Evolutionary conservation across 2,329 filamentous ascomycete species (phyloP).

Genomic region (Botrytis cinerea): DNA sequence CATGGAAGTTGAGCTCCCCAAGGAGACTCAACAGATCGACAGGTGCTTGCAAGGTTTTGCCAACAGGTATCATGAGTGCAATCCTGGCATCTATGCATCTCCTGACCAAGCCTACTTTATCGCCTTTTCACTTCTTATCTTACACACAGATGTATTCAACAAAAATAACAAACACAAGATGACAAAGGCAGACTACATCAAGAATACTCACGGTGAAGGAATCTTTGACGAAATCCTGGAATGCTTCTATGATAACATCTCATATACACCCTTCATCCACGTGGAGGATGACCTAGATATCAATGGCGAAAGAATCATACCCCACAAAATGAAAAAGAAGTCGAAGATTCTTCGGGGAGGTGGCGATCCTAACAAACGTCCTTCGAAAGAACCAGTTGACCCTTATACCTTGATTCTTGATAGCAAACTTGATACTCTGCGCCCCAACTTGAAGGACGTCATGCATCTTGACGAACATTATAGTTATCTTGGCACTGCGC

Average conservation of each 20-base stretch:
- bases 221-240: slow-evolving; percentile 92
- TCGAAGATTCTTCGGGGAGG: slow-evolving; percentile 64
- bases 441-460: slow-evolving; percentile 86
- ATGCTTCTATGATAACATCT: slow-evolving; percentile 98
- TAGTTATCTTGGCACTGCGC: slow-evolving; percentile 76
- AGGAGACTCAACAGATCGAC: slow-evolving; percentile 98
- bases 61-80: slow-evolving; percentile 96
- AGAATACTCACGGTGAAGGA: slow-evolving; percentile 88
- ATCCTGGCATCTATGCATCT: slow-evolving; percentile 88
- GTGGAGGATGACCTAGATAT: slow-evolving; percentile 89
- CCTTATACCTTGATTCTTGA: slow-evolving; percentile 95
- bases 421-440: slow-evolving; percentile 76
- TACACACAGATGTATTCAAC: slow-evolving; percentile 99
- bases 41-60: slow-evolving; percentile 91
- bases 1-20: slow-evolving; percentile 94
- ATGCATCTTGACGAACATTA: slow-evolving; percentile 93
- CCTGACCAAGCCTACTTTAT: slow-evolving; percentile 98
- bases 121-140: slow-evolving; percentile 91
- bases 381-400: slow-evolving; percentile 82
- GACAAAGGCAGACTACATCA: slow-evolving; percentile 93
- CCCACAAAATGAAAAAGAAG: slow-evolving; percentile 71
- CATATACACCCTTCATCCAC: slow-evolving; percentile 97
- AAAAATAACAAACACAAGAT: slow-evolving; percentile 99
- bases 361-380: slow-evolving; percentile 63
- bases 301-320: slow-evolving; percentile 70